Base-by-base conservation (phyloP, 768 basidiomycete genomes). In the Suillus brevipes region DNA sequence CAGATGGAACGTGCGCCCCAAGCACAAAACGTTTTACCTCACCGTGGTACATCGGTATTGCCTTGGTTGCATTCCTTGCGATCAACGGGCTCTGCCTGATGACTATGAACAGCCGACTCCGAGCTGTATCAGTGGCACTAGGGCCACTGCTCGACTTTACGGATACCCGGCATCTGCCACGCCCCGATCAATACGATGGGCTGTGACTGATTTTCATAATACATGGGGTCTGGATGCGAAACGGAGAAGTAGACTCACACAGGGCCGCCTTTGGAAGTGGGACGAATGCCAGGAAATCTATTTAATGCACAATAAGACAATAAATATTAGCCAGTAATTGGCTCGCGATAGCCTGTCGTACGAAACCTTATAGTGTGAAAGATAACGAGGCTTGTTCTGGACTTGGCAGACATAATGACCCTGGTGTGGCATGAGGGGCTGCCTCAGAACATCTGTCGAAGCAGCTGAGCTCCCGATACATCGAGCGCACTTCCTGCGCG, bases 151-250 rank as follows among this genome's bases (percentile, higher is more conserved):
- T 73, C 31, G 49, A 55, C 42, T 68, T 66, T 52, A 53, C 67
- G 1, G 74, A 75, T 43, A 73, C 75, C 14, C 69, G 74, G n/a
- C 53, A 69, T 55, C 67, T 75, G 23, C 72, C 74, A 59, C 72
- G 72, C 25, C 75, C 74, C 20, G 70, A 76, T 60, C 74, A 66
- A 12, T 77, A 75, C 56, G 72, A 77, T 58, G 74, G 74, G 52
- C 68, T 76, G 55, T 75, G 58, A 75, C 62, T 18, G 40, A 53
- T 18, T 42, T 28, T 42, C 10, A n/a, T 62, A 60, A 58, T 3
- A 16, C 20, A 36, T 9, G 37, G 31, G 7, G 56, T 20, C 40
- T 34, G 16, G 34, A 60, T 63, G 18, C 14, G 56, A 28, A 60
- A 31, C 8, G 20, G 25, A 37, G 61, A 40, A 10, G 38, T 28